These are phyloP conservation scores for Adansonia madagascariensis DNA, from an alignment of 441 rosid genomes.

Conservation along the genomic window DNA sequence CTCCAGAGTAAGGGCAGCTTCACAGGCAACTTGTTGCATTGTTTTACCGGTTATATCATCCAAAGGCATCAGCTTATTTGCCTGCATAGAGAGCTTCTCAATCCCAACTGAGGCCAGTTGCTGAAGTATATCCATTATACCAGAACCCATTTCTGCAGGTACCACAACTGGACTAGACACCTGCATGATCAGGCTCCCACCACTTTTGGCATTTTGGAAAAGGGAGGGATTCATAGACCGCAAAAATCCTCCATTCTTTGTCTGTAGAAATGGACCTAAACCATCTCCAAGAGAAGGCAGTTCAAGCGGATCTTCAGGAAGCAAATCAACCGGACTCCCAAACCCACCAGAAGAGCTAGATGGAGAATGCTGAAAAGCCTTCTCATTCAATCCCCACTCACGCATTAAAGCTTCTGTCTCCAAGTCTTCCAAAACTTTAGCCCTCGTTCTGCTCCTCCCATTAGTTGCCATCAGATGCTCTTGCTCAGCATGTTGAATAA, in stretches of 20 bases:
- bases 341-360: slow-evolving; percentile 49
- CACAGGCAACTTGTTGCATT: slow-evolving; percentile 86
- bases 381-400: slow-evolving; percentile 88
- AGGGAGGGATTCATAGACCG: slow-evolving; percentile 83
- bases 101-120: slow-evolving; percentile 81
- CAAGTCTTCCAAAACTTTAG: slow-evolving; percentile 70
- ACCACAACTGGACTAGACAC: slow-evolving; percentile 93
- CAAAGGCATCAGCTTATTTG: slow-evolving; percentile 89
- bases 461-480: slow-evolving; percentile 54
- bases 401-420: slow-evolving; percentile 90
- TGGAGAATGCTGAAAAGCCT: slow-evolving; percentile 74
- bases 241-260: slow-evolving; percentile 79
- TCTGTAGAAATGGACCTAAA: slow-evolving; percentile 81
- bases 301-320: slow-evolving; percentile 58
- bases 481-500: slow-evolving; percentile 61
- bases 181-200: slow-evolving; percentile 90
- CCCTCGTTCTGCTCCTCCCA: slow-evolving; percentile 52
- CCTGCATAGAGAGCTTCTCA: slow-evolving; percentile 93
- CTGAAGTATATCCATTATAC: slow-evolving; percentile 71
- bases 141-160: slow-evolving; percentile 95
- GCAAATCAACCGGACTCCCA: slow-evolving; percentile 61
- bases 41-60: slow-evolving; percentile 94
- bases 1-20: slow-evolving; percentile 58
- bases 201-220: slow-evolving; percentile 60
- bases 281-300: slow-evolving; percentile 83